Percentiles rank a stretch among this genome's conserved stretches.
Evolutionary conservation across 208 protist genomes (phyloP).

Genomic region (Leishmania gerbilli): DNA sequence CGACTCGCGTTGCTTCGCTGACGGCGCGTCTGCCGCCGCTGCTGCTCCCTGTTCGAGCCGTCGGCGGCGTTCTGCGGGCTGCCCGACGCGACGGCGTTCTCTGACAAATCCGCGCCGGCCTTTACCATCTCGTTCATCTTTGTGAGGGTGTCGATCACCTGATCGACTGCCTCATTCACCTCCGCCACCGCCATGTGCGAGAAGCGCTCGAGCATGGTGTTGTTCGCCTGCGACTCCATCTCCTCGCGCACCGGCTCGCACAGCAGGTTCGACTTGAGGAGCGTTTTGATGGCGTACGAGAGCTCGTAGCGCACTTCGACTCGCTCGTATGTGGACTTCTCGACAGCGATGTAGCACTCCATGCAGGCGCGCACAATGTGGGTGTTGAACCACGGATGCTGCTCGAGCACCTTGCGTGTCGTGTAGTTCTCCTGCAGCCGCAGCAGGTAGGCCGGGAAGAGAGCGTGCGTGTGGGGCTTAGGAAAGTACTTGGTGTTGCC

Average conservation of each 20-base stretch:
- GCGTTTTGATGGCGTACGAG: slow-evolving; percentile 71
- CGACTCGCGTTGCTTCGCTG: neutral
- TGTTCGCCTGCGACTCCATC: slow-evolving; percentile 66
- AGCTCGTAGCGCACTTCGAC: slow-evolving; percentile 87
- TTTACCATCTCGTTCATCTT: slow-evolving; percentile 84
- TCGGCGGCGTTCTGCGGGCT: neutral
- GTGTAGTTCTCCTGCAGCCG: slow-evolving; percentile 57
- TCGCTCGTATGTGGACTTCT: slow-evolving; percentile 86
- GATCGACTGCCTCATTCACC: slow-evolving; percentile 85
- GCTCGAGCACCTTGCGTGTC: slow-evolving; percentile 54
- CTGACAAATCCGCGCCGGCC: slow-evolving; percentile 63
- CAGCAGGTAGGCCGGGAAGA: slow-evolving; percentile 76
- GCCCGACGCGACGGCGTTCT: slow-evolving; percentile 39
- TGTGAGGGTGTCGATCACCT: slow-evolving; percentile 78
- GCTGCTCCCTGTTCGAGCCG: slow-evolving; percentile 12
- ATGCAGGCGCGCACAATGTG: slow-evolving; percentile 86
- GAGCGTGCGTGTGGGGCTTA: slow-evolving; percentile 89
- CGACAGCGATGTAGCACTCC: slow-evolving; percentile 89
- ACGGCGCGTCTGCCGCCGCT: neutral
- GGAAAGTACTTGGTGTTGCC: slow-evolving; percentile 90
- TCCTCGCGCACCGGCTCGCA: slow-evolving; percentile 76
- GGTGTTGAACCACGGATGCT: slow-evolving; percentile 79
- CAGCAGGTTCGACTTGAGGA: slow-evolving; percentile 68
- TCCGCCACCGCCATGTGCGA: slow-evolving; percentile 91
- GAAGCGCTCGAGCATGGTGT: slow-evolving; percentile 80